Conservation (phyloP, 306 rosid genomes). For the Rosa persica region DNA sequence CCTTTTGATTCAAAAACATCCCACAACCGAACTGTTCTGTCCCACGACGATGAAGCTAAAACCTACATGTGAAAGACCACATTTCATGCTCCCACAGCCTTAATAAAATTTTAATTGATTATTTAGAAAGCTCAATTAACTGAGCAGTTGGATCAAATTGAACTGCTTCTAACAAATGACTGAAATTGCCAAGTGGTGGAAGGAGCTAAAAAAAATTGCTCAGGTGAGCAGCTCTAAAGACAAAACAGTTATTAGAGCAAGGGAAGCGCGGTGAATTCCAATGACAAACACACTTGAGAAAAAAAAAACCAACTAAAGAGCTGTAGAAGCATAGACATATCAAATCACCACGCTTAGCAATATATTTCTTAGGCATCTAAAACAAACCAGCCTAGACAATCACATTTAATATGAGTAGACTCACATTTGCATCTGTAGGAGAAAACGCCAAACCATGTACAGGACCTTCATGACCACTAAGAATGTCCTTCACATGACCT, state of each 20-base stretch:
- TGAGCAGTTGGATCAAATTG: background rate
- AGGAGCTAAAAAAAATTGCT: background rate
- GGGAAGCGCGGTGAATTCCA: background rate
- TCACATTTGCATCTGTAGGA: conserved; percentile 88
- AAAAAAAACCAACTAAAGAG: background rate
- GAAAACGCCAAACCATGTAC: conserved; percentile 91
- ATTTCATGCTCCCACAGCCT: conserved; percentile 10
- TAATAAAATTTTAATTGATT: background rate
- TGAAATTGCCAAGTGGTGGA: background rate
- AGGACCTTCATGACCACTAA: conserved; percentile 96
- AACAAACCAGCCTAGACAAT: background rate
- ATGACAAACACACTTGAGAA: background rate
- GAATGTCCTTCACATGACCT: conserved; percentile 75
- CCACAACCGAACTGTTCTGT: conserved; percentile 89
- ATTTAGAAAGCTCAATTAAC: background rate
- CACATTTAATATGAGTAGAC: conserved; percentile 24
- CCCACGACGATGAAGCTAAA: conserved; percentile 95
- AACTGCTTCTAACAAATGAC: background rate
- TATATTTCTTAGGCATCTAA: background rate
- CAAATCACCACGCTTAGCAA: background rate
- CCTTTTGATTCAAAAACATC: conserved; percentile 91
- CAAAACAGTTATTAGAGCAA: background rate
- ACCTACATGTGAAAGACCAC: conserved; percentile 46
- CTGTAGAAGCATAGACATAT: conserved; percentile 1
- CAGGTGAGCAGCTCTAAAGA: background rate